Evolutionary conservation across 352 stramenopile species (phyloP), one percentile per base, ranked within the genome.

Genomic region (Phytophthora ohioensis): DNA sequence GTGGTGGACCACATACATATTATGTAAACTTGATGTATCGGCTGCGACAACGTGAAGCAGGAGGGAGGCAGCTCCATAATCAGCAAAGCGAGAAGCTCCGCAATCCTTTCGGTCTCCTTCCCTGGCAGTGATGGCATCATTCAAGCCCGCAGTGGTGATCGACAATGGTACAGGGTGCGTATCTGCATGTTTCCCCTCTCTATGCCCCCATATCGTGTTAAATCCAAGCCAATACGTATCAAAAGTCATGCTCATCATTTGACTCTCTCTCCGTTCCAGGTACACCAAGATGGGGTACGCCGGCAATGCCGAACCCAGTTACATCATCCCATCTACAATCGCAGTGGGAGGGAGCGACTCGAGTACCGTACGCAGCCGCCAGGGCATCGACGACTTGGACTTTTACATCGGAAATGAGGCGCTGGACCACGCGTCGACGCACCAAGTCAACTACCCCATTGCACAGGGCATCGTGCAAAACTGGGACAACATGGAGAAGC

Each of bases 271-370:
- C 21, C 21, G 21, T 27, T 27, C 21, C 69, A 97, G 93, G 36
- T 98, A 98, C 80, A 98, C 96, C 45, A 99, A 99, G 83, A 97
- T 99, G 84, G 96, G 96, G 21, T 99, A 98, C 69, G 90, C 96
- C 9, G 94, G 95, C 46, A 98, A 98, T 70, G 88, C 85, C 51
- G 91, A 98, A 68, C 96, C 96, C 15, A 95, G 94, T 67, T 98
- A 98, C 83, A 98, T 99, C 63, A 96, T 99, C 63, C 96, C 96
- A 35, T 99, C 96, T 34, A 97, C 94, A 8, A 97, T 98, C 61
- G 95, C 93, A 5, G 84, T 93, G 54, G 79, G 86, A 51, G 80
- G 84, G 48, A 79, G 65, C 31, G 81, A 90, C 69, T 87, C 82
- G 12, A 89, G 73, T 61, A 84, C 78, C 15, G 90, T 96, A 32